A percentile compares a stretch with the other conserved stretches of the same genome.
Conservation (phyloP, 768 basidiomycete genomes). For the Tubosaeta sp. region DNA sequence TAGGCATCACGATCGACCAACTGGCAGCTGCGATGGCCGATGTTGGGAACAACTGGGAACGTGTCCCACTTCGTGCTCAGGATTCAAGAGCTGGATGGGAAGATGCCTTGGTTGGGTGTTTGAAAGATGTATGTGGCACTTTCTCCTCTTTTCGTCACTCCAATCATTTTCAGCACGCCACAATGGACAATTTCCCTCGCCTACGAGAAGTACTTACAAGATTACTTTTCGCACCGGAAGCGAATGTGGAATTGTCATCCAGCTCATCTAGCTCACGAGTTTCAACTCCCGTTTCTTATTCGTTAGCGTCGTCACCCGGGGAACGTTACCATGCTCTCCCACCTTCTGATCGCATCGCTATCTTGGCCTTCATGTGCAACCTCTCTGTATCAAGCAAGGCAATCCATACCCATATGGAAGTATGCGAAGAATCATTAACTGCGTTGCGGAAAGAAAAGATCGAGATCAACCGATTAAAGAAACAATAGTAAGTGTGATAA, state of each 20-base stretch:
- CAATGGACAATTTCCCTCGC: constrained; percentile 63
- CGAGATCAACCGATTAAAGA: constrained; percentile 87
- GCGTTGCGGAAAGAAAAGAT: constrained; percentile 94
- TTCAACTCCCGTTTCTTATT: constrained; percentile 43
- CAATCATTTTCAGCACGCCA: constrained; percentile 58
- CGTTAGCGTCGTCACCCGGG: constrained; percentile 47
- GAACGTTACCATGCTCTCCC: constrained; percentile 74
- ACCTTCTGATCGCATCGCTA: constrained; percentile 75
- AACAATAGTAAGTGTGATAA: constrained; percentile 66
- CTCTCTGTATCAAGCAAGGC: constrained; percentile 86
- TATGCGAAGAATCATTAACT: constrained; percentile 84
- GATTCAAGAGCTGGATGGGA: constrained; percentile 89
- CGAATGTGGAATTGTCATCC: constrained; percentile 36
- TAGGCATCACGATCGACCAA: constrained; percentile 60
- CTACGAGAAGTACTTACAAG: constrained; percentile 67
- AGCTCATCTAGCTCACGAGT: constrained; percentile 46
- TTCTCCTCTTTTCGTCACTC: background rate
- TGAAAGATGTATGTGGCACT: constrained; percentile 75
- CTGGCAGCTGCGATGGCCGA: constrained; percentile 70
- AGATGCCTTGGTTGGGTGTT: constrained; percentile 80
- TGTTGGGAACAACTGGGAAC: constrained; percentile 84
- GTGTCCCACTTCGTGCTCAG: constrained; percentile 62
- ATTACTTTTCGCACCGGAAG: constrained; percentile 67
- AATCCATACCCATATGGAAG: constrained; percentile 86
- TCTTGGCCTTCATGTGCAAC: constrained; percentile 86